Conservation (phyloP, 2,329 filamentous ascomycete genomes). For the Sporothrix protearum region DNA sequence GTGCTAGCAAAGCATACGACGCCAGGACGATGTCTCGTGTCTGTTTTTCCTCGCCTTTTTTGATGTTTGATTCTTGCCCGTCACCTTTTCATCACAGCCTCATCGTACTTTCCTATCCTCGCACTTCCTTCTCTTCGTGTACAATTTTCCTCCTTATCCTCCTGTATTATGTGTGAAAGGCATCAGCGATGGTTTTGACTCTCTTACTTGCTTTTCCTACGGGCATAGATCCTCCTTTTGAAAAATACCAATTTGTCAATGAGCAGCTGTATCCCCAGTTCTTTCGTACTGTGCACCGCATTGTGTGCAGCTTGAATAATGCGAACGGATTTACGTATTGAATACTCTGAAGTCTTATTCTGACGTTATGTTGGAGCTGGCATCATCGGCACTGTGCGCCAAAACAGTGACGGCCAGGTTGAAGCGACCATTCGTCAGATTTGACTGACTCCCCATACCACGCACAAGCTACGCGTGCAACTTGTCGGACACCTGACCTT, state of each 20-base stretch:
- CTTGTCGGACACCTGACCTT: not conserved
- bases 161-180: not conserved
- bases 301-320: not conserved
- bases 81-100: not conserved
- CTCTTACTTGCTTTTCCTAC: not conserved
- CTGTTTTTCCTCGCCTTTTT: not conserved
- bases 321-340: not conserved
- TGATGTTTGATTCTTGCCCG: not conserved
- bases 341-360: not conserved
- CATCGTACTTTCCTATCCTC: not conserved
- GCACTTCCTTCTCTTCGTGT: slow-evolving; percentile 9
- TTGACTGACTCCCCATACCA: not conserved
- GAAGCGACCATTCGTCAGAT: not conserved
- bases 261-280: not conserved
- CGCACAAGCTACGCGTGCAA: not conserved
- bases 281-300: too few species aligned
- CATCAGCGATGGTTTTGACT: slow-evolving; percentile 12
- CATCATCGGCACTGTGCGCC: not conserved
- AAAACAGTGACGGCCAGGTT: not conserved
- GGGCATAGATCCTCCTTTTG: not conserved
- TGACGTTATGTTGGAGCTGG: not conserved
- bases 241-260: not conserved
- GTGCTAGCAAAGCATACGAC: not conserved
- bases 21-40: not conserved
- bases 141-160: not conserved